phyloP scores from a whole-genome alignment of 169 alveolate species.

The Plasmodium yoelii region DNA sequence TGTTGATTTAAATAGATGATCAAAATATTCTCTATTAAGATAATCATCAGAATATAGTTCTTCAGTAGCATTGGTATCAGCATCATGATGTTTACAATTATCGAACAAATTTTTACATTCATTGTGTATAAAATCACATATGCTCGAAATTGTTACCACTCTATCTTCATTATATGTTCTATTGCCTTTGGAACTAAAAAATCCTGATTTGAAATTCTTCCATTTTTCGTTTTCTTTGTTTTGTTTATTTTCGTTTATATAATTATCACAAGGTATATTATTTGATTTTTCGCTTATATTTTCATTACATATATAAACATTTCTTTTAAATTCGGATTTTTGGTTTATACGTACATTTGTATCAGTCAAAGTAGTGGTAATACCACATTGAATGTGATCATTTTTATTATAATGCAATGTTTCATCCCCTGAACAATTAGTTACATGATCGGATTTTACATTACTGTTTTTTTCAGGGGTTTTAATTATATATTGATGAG shows the following conservation, averaged over 20 bases:
- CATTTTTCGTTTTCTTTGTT: conserved; percentile 15
- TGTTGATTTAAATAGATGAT: conserved; percentile 11
- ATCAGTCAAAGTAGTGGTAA: too few relatives aligned
- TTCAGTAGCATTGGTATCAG: conserved; percentile 1
- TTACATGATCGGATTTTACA: background rate
- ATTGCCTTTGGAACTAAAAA: conserved; percentile 77
- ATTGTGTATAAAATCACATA: conserved; percentile 46
- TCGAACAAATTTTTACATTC: conserved; percentile 24
- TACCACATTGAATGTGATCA: background rate
- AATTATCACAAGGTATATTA: background rate
- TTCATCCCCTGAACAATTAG: background rate
- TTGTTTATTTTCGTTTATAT: conserved; percentile 5
- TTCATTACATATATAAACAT: background rate
- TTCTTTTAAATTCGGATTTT: conserved; percentile 1
- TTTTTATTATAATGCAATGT: background rate
- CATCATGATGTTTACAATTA: background rate
- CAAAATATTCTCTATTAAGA: conserved; percentile 22
- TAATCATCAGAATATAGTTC: conserved; percentile 4
- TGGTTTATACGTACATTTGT: background rate
- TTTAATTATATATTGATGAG: too few relatives aligned
- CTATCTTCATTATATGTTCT: conserved; percentile 83
- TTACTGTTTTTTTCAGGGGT: too few relatives aligned
- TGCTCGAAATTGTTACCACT: conserved; percentile 72
- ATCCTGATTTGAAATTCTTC: conserved; percentile 74
- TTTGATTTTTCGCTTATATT: background rate